A percentile compares a stretch with the other conserved stretches of the same genome.
phyloP scores from a whole-genome alignment of 257 asterid genomes.

The Fraxinus cuspidata region DNA sequence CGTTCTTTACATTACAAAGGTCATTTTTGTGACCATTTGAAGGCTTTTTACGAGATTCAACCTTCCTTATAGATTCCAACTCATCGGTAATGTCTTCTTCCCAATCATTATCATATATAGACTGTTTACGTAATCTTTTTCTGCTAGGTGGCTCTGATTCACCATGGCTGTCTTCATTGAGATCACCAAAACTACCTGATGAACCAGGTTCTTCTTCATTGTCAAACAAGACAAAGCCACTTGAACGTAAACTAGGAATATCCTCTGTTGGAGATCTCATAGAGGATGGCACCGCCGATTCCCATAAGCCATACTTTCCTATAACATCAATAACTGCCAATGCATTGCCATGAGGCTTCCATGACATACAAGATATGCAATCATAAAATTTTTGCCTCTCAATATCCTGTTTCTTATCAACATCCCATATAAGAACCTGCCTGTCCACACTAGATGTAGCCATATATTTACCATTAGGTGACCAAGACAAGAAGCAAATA shows the following conservation, averaged over 20 bases:
- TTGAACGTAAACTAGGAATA: conserved; percentile 60
- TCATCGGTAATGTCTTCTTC: conserved; percentile 57
- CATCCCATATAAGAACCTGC: conserved; percentile 94
- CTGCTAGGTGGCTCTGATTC: conserved; percentile 67
- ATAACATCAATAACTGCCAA: conserved; percentile 77
- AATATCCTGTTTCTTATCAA: conserved; percentile 82
- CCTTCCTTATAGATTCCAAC: conserved; percentile 51
- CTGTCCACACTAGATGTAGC: conserved; percentile 90
- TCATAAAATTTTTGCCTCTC: conserved; percentile 86
- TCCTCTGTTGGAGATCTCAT: conserved; percentile 96
- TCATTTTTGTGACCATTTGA: conserved; percentile 47
- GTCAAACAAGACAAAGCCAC: conserved; percentile 72
- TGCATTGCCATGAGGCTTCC: conserved; percentile 97
- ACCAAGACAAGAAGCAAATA: conserved; percentile 90
- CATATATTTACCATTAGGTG: conserved; percentile 96
- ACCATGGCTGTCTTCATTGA: conserved; percentile 64
- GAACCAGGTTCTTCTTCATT: conserved; percentile 73
- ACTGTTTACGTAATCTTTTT: conserved; percentile 64
- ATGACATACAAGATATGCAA: conserved; percentile 73
- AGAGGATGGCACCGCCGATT: conserved; percentile 77
- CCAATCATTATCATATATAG: conserved; percentile 54
- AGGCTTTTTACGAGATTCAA: conserved; percentile 60
- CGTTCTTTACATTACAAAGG: conserved; percentile 41
- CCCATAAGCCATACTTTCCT: conserved; percentile 96
- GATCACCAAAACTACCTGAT: conserved; percentile 75